Percentiles rank a stretch among this genome's conserved stretches.
Evolutionary conservation across 352 stramenopile genomes (phyloP).

Genomic region (Globisporangium acanthophoron): DNA sequence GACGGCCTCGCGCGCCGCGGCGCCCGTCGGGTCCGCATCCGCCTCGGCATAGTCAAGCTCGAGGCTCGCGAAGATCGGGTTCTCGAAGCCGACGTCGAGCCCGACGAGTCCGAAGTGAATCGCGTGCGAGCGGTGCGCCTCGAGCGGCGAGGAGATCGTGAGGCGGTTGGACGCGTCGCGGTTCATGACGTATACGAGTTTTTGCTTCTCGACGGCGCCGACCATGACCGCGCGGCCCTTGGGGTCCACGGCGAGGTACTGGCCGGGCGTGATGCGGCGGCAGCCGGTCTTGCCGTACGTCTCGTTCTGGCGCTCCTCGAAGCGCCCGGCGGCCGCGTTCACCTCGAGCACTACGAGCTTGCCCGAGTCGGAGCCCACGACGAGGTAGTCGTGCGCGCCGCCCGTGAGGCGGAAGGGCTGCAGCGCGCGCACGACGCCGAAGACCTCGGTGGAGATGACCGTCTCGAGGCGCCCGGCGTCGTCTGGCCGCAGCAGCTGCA

Average conservation of each 20-base stretch:
- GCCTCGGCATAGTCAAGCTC: conserved; percentile 94
- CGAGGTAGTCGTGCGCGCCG: conserved; percentile 92
- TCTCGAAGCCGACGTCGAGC: conserved; percentile 98
- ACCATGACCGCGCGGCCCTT: conserved; percentile 97
- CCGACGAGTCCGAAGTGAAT: conserved; percentile 94
- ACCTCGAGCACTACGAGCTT: conserved; percentile 96
- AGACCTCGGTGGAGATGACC: conserved; percentile 83
- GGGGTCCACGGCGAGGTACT: conserved; percentile 97
- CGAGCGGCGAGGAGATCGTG: conserved; percentile 97
- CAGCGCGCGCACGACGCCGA: conserved; percentile 91
- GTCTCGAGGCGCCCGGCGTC: conserved; percentile 66
- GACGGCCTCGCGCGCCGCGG: conserved; percentile 54
- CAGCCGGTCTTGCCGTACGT: conserved; percentile 96
- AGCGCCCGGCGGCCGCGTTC: conserved; percentile 66
- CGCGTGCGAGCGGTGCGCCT: conserved; percentile 95
- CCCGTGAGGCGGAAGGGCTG: conserved; percentile 85
- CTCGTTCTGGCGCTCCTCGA: conserved; percentile 89
- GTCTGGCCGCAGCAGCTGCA: conserved; percentile 91
- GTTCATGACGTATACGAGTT: conserved; percentile 99
- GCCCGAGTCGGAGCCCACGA: conserved; percentile 95
- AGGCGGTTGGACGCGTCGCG: conserved; percentile 90
- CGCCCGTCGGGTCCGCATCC: conserved; percentile 78
- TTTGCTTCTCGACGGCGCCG: conserved; percentile 96
- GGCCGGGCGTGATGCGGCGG: conserved; percentile 94
- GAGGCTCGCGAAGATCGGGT: conserved; percentile 97